A percentile compares a stretch with the other conserved stretches of the same genome.
Conservation (phyloP, 2,329 filamentous ascomycete species). For the Huntiella savannae region DNA sequence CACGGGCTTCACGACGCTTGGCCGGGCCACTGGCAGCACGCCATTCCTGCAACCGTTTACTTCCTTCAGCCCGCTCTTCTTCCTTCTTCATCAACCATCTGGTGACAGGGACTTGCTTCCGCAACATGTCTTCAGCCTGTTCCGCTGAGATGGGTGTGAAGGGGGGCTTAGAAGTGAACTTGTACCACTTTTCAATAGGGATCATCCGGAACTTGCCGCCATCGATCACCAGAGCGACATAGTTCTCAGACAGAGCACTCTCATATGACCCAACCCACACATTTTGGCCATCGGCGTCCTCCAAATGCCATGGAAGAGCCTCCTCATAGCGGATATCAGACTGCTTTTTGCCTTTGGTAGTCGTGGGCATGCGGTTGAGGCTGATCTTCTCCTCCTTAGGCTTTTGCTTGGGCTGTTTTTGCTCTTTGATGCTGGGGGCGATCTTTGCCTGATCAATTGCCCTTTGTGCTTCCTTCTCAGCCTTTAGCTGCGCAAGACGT, state of each 20-base stretch:
- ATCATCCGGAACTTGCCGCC: constrained; percentile 61
- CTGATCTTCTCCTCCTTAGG: constrained; percentile 73
- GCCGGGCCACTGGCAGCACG: constrained; percentile 8
- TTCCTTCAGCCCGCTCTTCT: constrained; percentile 31
- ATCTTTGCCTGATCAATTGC: constrained; percentile 84
- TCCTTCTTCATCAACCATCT: constrained; percentile 62
- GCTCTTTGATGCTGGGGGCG: constrained; percentile 54
- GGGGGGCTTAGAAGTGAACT: constrained; percentile 60
- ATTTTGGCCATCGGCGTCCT: constrained; percentile 90
- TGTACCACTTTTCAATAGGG: constrained; percentile 91
- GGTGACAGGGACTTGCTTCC: constrained; percentile 54
- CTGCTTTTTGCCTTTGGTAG: constrained; percentile 62
- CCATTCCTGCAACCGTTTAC: constrained; percentile 39
- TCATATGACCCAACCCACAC: constrained; percentile 88
- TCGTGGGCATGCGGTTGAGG: constrained; percentile 61
- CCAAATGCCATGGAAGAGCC: constrained; percentile 85
- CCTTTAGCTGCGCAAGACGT: constrained; percentile 48
- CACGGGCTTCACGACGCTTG: constrained; percentile 7
- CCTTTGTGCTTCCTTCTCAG: constrained; percentile 67
- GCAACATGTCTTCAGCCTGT: constrained; percentile 69
- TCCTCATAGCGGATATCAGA: constrained; percentile 73
- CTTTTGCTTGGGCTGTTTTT: constrained; percentile 36
- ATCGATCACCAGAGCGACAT: constrained; percentile 59
- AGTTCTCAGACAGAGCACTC: constrained; percentile 67
- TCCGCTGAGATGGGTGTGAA: constrained; percentile 65